Percentiles rank a stretch among this genome's conserved stretches.
Evolutionary conservation across 768 basidiomycete species (phyloP).

Genomic region (Ephemerocybe angulata): DNA sequence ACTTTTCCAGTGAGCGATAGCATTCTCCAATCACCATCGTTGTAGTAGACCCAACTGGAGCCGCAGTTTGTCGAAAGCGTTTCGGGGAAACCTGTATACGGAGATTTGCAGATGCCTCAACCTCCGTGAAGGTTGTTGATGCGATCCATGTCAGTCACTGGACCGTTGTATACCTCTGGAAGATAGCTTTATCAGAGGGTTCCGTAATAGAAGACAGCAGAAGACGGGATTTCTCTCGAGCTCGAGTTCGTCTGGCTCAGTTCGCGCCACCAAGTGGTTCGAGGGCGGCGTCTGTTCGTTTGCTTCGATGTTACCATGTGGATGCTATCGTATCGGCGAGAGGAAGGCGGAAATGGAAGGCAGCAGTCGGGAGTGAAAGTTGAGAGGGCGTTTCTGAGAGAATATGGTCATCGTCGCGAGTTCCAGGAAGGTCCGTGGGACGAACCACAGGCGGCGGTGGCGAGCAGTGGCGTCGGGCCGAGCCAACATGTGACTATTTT

Average conservation of each 20-base stretch:
- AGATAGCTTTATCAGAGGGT: background rate
- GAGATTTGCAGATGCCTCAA: background rate
- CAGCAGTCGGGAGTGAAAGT: too few relatives aligned
- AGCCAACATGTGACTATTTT: too few relatives aligned
- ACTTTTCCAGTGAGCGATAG: too few relatives aligned
- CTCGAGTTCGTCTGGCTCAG: background rate
- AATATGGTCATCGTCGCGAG: too few relatives aligned
- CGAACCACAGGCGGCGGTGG: too few relatives aligned
- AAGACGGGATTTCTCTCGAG: background rate
- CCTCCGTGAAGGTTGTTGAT: constrained; percentile 1
- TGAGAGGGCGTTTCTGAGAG: too few relatives aligned
- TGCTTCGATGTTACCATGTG: background rate
- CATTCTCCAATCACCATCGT: too few relatives aligned
- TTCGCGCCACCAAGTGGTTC: background rate
- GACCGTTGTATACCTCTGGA: background rate
- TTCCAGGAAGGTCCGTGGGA: too few relatives aligned
- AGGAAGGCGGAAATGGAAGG: too few relatives aligned
- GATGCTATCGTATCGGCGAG: background rate
- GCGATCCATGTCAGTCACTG: background rate
- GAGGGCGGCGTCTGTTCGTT: too few relatives aligned
- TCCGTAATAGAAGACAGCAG: background rate
- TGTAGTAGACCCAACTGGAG: background rate
- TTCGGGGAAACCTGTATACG: constrained; percentile 4
- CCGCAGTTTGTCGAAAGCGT: background rate
- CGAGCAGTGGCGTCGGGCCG: too few relatives aligned